Evolutionary conservation across 768 basidiomycete species (phyloP).

Genomic region (Boletus subparvulus): DNA sequence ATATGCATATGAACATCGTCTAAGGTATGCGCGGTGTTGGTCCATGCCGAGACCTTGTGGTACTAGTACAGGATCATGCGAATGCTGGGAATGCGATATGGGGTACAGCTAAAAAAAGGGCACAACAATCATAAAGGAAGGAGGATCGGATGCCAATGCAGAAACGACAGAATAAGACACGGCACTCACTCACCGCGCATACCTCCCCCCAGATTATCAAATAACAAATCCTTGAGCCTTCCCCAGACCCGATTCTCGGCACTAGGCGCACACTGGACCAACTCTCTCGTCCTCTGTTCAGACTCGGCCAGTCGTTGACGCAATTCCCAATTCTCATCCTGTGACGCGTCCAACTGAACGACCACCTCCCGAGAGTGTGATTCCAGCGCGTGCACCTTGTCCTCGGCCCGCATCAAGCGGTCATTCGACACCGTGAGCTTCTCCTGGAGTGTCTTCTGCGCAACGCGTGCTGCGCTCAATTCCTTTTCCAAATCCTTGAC

Average conservation of each 20-base stretch:
- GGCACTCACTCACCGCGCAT: conserved; percentile 21
- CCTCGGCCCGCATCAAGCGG: conserved; percentile 15
- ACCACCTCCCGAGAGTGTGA: conserved; percentile 22
- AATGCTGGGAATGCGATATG: conserved; percentile 25
- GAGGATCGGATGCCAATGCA: conserved; percentile 5
- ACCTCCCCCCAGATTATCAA: conserved; percentile 25
- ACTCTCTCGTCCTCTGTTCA: conserved; percentile 22
- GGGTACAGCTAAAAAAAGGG: conserved; percentile 14
- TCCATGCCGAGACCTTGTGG: conserved; percentile 22
- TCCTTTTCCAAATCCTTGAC: conserved; percentile 28
- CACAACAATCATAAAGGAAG: background rate
- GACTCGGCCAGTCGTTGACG: conserved; percentile 24
- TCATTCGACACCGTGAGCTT: conserved; percentile 17
- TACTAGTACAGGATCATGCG: conserved; percentile 26
- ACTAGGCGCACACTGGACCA: conserved; percentile 12
- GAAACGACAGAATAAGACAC: background rate
- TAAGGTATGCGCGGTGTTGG: conserved; percentile 23
- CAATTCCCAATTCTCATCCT: conserved; percentile 21
- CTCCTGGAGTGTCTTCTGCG: conserved; percentile 19
- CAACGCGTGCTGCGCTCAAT: conserved; percentile 12
- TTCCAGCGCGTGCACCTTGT: conserved; percentile 17
- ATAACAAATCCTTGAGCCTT: conserved; percentile 30
- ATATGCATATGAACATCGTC: conserved; percentile 14
- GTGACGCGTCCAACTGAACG: conserved; percentile 18
- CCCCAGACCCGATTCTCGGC: conserved; percentile 28